Evolutionary conservation across 2,329 filamentous ascomycete genomes (phyloP).

Genomic region (Achaetomium macrosporum): DNA sequence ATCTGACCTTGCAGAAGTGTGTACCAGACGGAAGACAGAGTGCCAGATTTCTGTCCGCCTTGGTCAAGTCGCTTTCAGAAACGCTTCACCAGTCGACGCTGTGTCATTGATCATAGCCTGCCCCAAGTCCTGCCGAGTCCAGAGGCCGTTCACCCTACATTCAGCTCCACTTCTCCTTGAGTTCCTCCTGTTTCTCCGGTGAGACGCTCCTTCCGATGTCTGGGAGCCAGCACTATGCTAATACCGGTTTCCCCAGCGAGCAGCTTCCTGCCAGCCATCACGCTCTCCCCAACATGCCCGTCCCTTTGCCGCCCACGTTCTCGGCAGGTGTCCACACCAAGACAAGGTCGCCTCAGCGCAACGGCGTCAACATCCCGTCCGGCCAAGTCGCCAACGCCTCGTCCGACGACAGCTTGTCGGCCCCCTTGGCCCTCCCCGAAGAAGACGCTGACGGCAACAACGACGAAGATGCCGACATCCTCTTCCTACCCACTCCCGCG

Average conservation of each 20-base stretch:
- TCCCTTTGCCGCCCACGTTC: neutral
- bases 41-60: too few species aligned
- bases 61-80: too few species aligned
- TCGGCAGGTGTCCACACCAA: slow-evolving; percentile 11
- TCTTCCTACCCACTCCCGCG: neutral
- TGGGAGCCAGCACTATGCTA: neutral
- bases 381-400: slow-evolving; percentile 16
- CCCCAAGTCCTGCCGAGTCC: neutral
- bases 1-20: too few species aligned
- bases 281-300: slow-evolving; percentile 1
- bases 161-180: neutral
- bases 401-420: slow-evolving; percentile 2
- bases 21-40: too few species aligned
- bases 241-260: neutral
- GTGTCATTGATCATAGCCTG: too few species aligned
- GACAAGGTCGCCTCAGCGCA: slow-evolving; percentile 23
- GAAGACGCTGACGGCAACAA: neutral
- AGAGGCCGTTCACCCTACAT: neutral
- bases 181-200: neutral
- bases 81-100: too few species aligned
- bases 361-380: slow-evolving; percentile 21
- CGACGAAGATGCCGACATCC: neutral
- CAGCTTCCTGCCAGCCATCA: neutral
- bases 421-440: neutral
- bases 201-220: neutral